A percentile compares a stretch with the other conserved stretches of the same genome.
phyloP scores from a whole-genome alignment of 768 basidiomycete genomes.

The Rhodotorula graminis region DNA sequence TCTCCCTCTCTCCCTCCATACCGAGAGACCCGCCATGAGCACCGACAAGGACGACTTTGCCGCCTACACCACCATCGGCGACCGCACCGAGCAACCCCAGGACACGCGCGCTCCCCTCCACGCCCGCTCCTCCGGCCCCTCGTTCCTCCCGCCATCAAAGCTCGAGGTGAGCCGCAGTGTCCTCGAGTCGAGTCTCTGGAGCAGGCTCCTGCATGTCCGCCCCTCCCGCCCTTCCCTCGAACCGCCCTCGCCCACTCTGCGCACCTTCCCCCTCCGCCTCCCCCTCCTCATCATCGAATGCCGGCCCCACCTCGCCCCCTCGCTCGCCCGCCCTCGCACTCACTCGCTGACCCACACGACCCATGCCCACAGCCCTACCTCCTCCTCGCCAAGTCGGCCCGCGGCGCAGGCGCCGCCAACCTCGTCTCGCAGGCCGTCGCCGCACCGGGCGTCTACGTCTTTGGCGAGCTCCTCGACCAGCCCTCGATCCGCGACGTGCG shows the following conservation, averaged over 20 bases:
- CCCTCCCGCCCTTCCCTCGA: too few species aligned
- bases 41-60: conserved; percentile 17
- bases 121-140: conserved; percentile 16
- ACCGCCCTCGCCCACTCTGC: too few species aligned
- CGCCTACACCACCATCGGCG: conserved; percentile 27
- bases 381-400: conserved; percentile 83
- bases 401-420: conserved; percentile 87
- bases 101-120: background rate
- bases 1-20: background rate
- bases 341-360: background rate
- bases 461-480: conserved; percentile 76
- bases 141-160: conserved; percentile 32
- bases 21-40: background rate
- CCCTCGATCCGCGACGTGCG: conserved; percentile 78
- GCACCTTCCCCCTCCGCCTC: background rate
- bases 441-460: conserved; percentile 86
- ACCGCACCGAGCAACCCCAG: background rate
- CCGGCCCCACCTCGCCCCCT: background rate
- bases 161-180: conserved; percentile 42
- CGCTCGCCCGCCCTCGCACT: background rate
- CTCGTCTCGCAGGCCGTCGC: conserved; percentile 78
- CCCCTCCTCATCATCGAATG: background rate
- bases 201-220: too few species aligned
- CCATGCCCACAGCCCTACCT: conserved; percentile 62
- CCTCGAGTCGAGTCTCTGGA: too few species aligned